Evolutionary conservation across 371 early-diverging fungal genomes (phyloP).

Genomic region (Mortierella sp.): DNA sequence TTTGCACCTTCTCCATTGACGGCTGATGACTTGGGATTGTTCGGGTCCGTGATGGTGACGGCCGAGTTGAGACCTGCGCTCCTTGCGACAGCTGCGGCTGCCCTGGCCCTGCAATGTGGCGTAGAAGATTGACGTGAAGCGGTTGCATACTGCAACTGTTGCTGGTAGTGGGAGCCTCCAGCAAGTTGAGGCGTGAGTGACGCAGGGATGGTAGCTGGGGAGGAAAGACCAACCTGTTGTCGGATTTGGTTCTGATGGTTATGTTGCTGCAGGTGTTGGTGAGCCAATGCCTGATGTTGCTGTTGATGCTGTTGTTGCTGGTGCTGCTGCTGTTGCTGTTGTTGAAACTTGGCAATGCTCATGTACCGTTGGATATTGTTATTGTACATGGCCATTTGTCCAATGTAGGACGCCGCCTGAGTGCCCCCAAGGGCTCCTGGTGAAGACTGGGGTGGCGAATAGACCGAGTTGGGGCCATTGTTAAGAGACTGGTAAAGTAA

Average conservation of each 20-base stretch:
- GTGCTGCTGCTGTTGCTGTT: conserved; percentile 50
- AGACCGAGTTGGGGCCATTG: conserved; percentile 49
- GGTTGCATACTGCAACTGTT: conserved; percentile 77
- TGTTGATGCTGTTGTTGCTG: conserved; percentile 43
- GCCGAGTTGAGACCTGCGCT: conserved; percentile 59
- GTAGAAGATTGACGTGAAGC: conserved; percentile 80
- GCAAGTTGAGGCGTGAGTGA: conserved; percentile 43
- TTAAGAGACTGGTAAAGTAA: conserved; percentile 45
- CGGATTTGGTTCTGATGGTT: conserved; percentile 46
- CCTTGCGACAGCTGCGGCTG: conserved; percentile 73
- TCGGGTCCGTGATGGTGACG: conserved; percentile 72
- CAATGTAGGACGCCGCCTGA: conserved; percentile 57
- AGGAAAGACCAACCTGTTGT: conserved; percentile 48
- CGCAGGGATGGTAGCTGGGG: conserved; percentile 52
- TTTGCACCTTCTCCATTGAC: conserved; percentile 54
- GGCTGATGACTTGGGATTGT: conserved; percentile 64
- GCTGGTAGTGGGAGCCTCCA: conserved; percentile 68
- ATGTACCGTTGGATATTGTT: conserved; percentile 59
- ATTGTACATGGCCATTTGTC: conserved; percentile 58
- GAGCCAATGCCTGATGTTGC: conserved; percentile 47
- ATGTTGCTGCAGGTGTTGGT: conserved; percentile 47
- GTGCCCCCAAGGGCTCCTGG: conserved; percentile 46
- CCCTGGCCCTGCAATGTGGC: conserved; percentile 91
- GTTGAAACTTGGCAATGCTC: conserved; percentile 57
- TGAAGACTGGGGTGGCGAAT: conserved; percentile 60